Evolutionary conservation across 2,329 filamentous ascomycete genomes (phyloP).

Genomic region (Tolypocladium paradoxum): DNA sequence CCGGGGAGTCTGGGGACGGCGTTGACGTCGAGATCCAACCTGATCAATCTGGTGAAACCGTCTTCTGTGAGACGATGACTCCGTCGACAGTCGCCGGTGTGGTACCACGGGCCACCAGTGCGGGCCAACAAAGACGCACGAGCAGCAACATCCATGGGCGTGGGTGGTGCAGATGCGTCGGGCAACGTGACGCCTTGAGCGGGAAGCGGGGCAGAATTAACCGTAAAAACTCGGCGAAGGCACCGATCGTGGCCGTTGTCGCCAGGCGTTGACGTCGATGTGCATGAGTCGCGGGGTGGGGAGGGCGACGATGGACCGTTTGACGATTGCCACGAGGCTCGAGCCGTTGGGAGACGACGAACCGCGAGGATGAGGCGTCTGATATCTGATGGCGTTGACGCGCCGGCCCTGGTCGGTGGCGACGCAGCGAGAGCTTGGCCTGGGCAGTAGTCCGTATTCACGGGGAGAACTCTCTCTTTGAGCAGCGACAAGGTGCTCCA

Average conservation of each 20-base stretch:
- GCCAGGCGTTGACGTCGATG: neutral
- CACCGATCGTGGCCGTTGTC: neutral
- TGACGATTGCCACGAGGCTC: neutral
- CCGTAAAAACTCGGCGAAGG: too few species aligned
- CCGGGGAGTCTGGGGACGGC: neutral
- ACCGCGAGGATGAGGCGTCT: neutral
- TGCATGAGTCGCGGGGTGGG: neutral
- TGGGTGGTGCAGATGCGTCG: too few species aligned
- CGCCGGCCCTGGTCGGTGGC: too few species aligned
- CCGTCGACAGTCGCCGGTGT: neutral
- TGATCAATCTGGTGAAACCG: neutral
- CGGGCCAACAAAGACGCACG: neutral
- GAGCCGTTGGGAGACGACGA: neutral
- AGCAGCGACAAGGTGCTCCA: too few species aligned
- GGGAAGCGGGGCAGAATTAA: too few species aligned
- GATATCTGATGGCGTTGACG: neutral
- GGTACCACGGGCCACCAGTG: neutral
- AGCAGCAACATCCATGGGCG: too few species aligned
- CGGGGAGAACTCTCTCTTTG: too few species aligned
- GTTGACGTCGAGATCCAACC: too few species aligned
- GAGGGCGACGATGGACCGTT: neutral
- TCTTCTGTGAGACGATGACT: neutral
- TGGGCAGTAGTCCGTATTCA: too few species aligned
- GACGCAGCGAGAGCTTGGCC: too few species aligned
- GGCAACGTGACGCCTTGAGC: neutral